phyloP scores from a whole-genome alignment of 768 basidiomycete species.

The Mycena kentingensis region DNA sequence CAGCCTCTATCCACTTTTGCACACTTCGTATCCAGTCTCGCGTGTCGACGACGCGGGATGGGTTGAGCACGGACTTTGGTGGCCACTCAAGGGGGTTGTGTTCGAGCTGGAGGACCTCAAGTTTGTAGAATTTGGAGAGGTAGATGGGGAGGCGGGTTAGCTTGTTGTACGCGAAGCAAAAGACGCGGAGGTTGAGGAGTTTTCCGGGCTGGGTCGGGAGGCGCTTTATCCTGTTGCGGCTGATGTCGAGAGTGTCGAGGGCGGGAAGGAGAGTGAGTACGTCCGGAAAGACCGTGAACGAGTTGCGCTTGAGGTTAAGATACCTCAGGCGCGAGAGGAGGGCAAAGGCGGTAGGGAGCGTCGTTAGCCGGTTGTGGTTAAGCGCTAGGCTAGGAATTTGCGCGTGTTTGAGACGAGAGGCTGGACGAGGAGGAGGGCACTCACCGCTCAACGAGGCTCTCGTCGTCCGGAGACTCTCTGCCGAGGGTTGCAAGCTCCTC shows the following conservation, averaged over 20 bases:
- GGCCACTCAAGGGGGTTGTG: conserved; percentile 97
- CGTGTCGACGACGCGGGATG: conserved; percentile 47
- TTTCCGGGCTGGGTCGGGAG: conserved; percentile 82
- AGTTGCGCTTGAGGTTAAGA: conserved; percentile 85
- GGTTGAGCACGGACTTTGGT: conserved; percentile 57
- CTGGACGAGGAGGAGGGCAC: conserved; percentile 17
- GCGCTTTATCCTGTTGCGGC: conserved; percentile 83
- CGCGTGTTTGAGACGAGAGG: background rate
- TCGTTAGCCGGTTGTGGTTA: conserved; percentile 79
- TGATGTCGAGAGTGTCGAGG: conserved; percentile 92
- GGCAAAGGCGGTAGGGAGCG: conserved; percentile 74
- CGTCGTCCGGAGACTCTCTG: conserved; percentile 48
- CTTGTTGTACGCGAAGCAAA: conserved; percentile 85
- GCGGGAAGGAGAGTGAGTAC: conserved; percentile 63
- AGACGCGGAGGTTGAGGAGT: conserved; percentile 75
- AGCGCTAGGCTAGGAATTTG: conserved; percentile 69
- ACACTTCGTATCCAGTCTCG: conserved; percentile 72
- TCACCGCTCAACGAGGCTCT: conserved; percentile 63
- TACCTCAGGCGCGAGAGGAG: conserved; percentile 77
- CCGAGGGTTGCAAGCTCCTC: conserved; percentile 71
- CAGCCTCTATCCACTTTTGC: conserved; percentile 74
- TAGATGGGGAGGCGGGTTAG: conserved; percentile 79
- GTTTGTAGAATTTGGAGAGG: conserved; percentile 65
- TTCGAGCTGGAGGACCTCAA: conserved; percentile 84
- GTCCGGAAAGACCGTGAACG: conserved; percentile 78